Evolutionary conservation across 495 filamentous ascomycete species (phyloP), one percentile per base, ranked within the genome.

Genomic region (Evansstolkia leycettana): DNA sequence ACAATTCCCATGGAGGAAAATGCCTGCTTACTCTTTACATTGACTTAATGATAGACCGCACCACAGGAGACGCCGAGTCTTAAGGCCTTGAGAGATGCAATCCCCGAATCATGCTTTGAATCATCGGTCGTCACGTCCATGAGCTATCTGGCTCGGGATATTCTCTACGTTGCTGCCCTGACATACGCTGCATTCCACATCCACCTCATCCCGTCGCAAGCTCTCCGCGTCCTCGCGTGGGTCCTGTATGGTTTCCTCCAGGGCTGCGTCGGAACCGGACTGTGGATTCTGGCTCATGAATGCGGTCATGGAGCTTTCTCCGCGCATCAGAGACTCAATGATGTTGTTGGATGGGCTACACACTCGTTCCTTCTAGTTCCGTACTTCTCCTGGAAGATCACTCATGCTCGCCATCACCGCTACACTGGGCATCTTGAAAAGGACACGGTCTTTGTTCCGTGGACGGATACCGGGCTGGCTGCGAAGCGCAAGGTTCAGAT

Each of bases 201-300:
- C 37, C 38, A 46, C 34, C 47, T 48, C 10, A 24, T 48, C 23
- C 33, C 41, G 23, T 43, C 40, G 3, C 72, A 36, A 68, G 70
- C 14, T 58, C 55, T 73, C 36, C 66, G 79, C 38, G 51, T 60
- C 40, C 50, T 48, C 32, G 58, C 78, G n/a, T 90, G 80, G 79
- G 69, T 60, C 10, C 42, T 64, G 14, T 89, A 92, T 52, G 73
- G 78, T 25, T 64, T 86, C 54, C 37, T 80, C 17, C 82, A 89
- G 52, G 83, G 84, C 29, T 69, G 84, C 20, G 80, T 81, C 51
- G 80, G 70, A 34, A 89, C 84, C 18, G 84, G 84, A 31, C 47
- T 84, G 16, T 92, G 84, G 84, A 80, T 90, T 31, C 60, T 92
- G 30, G 82, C 83, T 13, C 84, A 90, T 57, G 84, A 92, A 62